Base-by-base conservation (phyloP, 805 yeast genomes). In the Candida parachauliodes region DNA sequence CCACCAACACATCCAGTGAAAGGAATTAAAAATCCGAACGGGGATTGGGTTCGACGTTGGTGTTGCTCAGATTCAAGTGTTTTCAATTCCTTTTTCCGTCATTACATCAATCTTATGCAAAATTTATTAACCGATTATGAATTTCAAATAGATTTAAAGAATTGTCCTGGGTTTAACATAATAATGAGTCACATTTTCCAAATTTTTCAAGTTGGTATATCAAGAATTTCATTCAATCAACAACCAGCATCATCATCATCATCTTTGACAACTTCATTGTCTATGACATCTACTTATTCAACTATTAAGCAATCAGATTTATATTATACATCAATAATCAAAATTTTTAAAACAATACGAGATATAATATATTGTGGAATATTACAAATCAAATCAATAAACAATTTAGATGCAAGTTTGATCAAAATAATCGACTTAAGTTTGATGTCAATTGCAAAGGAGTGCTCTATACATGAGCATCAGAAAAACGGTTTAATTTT, bases 41-140 rank as follows among this genome's bases (percentile, higher is more conserved):
- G 83, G 5, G 50, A 66, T 18, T 80, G 87, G 87, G 81, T 77
- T 8, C 61, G 70, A 40, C 62, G 79, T 46, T 81, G 86, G 86
- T 65, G 72, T 37, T 61, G 69, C 35, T 59, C 72, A 40, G 83
- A 77, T 43, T 64, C 77, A 38, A 81, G 77, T 47, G 59, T 80
- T 2, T 80, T 80, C 55, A 68, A 72, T 42, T 75, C 84, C 1
- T 81, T 81, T 44, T 60, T 79, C 34, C 71, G 81, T 42, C 85
- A 81, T 52, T 80, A 77, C 48, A 51, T 77, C 12, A 51, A 45
- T 14, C 49, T 72, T 5, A 29, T 52, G 5, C 46, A 49, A 22
- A 36, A 37, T 5, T 23, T 34, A 14, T 25, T 36, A 6, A 37
- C 24, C 3, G 42, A 32, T 8, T 27, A 31, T n/a, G 36, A 36